Evolutionary conservation across 1,284 basidiomycete species (phyloP).

Genomic region (Melampsora americana): DNA sequence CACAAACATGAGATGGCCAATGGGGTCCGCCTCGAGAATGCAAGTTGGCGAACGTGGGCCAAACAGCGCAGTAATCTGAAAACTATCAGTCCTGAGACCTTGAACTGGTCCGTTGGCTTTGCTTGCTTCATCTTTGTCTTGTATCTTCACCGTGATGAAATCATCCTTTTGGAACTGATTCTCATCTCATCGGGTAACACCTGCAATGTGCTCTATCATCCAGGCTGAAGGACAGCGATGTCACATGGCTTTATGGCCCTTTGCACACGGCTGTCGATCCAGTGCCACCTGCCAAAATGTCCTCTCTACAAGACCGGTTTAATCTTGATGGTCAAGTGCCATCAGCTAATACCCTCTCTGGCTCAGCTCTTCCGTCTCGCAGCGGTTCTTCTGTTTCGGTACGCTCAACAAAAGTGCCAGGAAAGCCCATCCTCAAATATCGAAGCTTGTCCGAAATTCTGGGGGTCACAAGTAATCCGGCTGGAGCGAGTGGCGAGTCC

Average conservation of each 20-base stretch:
- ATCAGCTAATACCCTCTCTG: slow-evolving; percentile 52
- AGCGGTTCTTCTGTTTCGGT: slow-evolving; percentile 18
- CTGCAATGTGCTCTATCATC: slow-evolving; percentile 35
- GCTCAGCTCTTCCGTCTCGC: slow-evolving; percentile 13
- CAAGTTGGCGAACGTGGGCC: slow-evolving; percentile 98
- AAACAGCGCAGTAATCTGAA: slow-evolving; percentile 96
- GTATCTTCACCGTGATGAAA: slow-evolving; percentile 34
- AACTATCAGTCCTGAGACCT: slow-evolving; percentile 91
- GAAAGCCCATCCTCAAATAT: slow-evolving; percentile 92
- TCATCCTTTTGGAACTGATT: slow-evolving; percentile 44
- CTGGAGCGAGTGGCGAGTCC: slow-evolving; percentile 56
- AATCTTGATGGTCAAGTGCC: slow-evolving; percentile 56
- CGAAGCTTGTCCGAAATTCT: slow-evolving; percentile 88
- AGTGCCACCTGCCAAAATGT: slow-evolving; percentile 59
- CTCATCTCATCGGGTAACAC: slow-evolving; percentile 22
- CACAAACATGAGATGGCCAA: slow-evolving; percentile 98
- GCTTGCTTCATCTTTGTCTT: slow-evolving; percentile 13
- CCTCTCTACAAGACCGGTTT: slow-evolving; percentile 60
- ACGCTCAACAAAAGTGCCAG: slow-evolving; percentile 30
- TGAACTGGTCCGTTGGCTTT: slow-evolving; percentile 77
- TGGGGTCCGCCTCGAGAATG: slow-evolving; percentile 90
- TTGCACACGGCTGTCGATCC: slow-evolving; percentile 82
- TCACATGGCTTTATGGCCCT: slow-evolving; percentile 98
- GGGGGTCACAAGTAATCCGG: slow-evolving; percentile 43
- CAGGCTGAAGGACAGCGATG: slow-evolving; percentile 98